phyloP scores from a whole-genome alignment of 31 red algal genomes.

The Porphyra umbilicalis region DNA sequence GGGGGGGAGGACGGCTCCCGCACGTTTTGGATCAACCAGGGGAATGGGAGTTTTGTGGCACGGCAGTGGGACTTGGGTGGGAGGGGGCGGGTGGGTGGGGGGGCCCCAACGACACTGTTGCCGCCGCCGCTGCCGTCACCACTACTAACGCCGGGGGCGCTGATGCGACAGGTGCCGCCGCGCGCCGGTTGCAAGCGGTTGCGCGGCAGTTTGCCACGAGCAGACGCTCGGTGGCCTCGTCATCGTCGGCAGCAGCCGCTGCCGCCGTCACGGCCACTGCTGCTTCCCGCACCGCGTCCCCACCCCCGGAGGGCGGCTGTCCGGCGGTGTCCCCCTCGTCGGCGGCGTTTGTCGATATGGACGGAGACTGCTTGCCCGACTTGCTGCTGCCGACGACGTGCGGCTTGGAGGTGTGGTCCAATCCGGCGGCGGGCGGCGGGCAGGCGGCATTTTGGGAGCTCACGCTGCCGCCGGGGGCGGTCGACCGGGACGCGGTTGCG shows the following conservation, averaged over 20 bases:
- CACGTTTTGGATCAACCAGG: slow-evolving; percentile 27
- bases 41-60: not conserved
- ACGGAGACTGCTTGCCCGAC: slow-evolving; percentile 80
- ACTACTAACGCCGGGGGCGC: not conserved
- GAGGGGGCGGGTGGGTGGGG: no score
- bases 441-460: slow-evolving; percentile 48
- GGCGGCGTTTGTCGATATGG: slow-evolving; percentile 61
- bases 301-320: not conserved
- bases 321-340: slow-evolving; percentile 16
- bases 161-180: not conserved
- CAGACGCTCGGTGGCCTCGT: no score
- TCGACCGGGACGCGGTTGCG: slow-evolving; percentile 9
- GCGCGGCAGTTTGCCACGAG: not conserved
- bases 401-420: slow-evolving; percentile 65
- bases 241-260: no score
- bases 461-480: not conserved
- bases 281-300: not conserved
- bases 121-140: not conserved
- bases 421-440: slow-evolving; percentile 16
- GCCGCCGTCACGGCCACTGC: not conserved
- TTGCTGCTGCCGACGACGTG: slow-evolving; percentile 60
- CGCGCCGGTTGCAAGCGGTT: not conserved
- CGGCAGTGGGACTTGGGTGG: not conserved
- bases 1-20: slow-evolving; percentile 49
- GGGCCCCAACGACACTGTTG: not conserved